Evolutionary conservation across 2,329 filamentous ascomycete species (phyloP).

Genomic region (Arthrobotrys pseudoclavata): DNA sequence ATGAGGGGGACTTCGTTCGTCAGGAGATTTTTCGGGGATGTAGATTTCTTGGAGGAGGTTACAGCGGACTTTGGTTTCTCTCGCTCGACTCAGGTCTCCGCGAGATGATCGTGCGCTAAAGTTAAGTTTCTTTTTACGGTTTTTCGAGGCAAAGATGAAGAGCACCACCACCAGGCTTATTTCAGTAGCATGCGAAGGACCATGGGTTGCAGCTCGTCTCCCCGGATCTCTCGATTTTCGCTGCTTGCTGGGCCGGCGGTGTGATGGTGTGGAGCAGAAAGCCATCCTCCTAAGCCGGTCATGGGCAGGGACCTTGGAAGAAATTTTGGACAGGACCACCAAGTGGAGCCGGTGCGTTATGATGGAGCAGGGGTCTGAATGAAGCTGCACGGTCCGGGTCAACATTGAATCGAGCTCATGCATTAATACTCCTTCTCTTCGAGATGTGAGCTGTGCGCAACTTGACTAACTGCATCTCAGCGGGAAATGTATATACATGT

Average conservation of each 20-base stretch:
- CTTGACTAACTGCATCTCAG: slow-evolving; percentile 25
- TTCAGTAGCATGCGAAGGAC: slow-evolving; percentile 35
- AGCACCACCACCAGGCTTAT: slow-evolving; percentile 42
- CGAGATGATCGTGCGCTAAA: slow-evolving; percentile 22
- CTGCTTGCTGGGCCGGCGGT: slow-evolving; percentile 32
- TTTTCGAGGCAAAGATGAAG: slow-evolving; percentile 18
- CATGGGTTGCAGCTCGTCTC: slow-evolving; percentile 57
- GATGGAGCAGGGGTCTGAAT: slow-evolving; percentile 45
- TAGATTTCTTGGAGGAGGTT: slow-evolving; percentile 35
- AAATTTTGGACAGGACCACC: slow-evolving; percentile 55
- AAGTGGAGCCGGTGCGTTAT: slow-evolving; percentile 58
- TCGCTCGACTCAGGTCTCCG: slow-evolving; percentile 7
- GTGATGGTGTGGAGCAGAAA: slow-evolving; percentile 57
- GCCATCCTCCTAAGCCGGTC: slow-evolving; percentile 43
- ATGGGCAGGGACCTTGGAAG: slow-evolving; percentile 46
- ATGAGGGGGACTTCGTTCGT: slow-evolving; percentile 27
- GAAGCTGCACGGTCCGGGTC: slow-evolving; percentile 36
- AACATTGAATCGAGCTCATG: slow-evolving; percentile 45
- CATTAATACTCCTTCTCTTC: not conserved
- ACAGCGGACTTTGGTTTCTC: slow-evolving; percentile 10
- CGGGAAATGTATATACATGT: not conserved
- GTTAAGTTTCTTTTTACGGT: slow-evolving; percentile 35
- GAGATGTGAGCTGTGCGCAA: slow-evolving; percentile 15
- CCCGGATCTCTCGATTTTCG: slow-evolving; percentile 47
- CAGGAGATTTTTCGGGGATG: slow-evolving; percentile 41